Evolutionary conservation across 306 rosid species (phyloP).

Genomic region (Purshia tridentata): DNA sequence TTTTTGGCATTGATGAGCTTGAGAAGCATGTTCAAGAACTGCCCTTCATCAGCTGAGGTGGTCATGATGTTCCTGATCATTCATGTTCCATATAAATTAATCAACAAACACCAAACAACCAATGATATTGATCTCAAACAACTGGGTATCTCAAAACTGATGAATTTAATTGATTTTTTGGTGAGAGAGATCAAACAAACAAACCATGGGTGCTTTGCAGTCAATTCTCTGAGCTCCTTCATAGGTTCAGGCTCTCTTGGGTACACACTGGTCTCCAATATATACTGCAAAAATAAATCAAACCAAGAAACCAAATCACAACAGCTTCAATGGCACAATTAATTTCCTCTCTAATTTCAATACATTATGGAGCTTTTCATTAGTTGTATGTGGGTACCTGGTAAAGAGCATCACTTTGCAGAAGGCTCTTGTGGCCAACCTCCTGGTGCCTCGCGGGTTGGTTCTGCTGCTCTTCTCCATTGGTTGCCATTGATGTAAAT

Average conservation of each 20-base stretch:
- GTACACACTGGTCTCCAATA: constrained; percentile 84
- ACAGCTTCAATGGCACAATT: background rate
- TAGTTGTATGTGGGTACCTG: constrained; percentile 45
- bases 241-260: constrained; percentile 90
- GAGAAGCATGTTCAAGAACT: constrained; percentile 82
- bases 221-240: constrained; percentile 88
- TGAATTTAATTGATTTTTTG: background rate
- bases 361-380: background rate
- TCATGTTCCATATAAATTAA: background rate
- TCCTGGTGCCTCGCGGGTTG: constrained; percentile 83
- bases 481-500: constrained; percentile 56
- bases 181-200: background rate
- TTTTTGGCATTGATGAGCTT: constrained; percentile 91
- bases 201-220: constrained; percentile 90
- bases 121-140: background rate
- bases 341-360: background rate
- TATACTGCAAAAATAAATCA: constrained; percentile 49
- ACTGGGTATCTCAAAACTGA: background rate
- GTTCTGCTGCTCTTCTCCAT: constrained; percentile 47
- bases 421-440: constrained; percentile 97
- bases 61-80: constrained; percentile 87
- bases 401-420: constrained; percentile 91
- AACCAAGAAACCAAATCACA: constrained; percentile 13
- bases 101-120: background rate
- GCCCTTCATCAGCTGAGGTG: constrained; percentile 92